phyloP scores from a whole-genome alignment of 2,329 filamentous ascomycete species.

The Parastagonospora avenae region DNA sequence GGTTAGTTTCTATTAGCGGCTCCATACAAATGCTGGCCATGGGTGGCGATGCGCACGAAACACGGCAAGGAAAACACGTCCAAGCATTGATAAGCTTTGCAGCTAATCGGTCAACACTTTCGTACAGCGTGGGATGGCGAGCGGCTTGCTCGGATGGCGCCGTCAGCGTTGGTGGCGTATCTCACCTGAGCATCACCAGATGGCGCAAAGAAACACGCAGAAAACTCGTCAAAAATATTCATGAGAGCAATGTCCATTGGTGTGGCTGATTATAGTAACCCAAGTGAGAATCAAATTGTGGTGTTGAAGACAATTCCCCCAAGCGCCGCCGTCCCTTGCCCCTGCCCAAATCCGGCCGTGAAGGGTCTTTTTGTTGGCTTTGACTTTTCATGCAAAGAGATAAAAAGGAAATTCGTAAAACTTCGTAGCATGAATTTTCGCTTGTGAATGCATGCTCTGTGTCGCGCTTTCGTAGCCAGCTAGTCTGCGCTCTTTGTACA shows the following conservation, averaged over 20 bases:
- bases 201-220: not conserved
- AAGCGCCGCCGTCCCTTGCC: not conserved
- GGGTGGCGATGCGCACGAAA: no score
- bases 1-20: no score
- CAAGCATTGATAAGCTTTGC: slow-evolving; percentile 2
- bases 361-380: slow-evolving; percentile 26
- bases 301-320: slow-evolving; percentile 1
- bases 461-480: not conserved
- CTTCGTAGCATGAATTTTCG: not conserved
- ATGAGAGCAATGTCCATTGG: not conserved
- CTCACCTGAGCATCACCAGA: not conserved
- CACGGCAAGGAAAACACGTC: not conserved
- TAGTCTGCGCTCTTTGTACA: not conserved
- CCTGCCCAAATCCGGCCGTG: slow-evolving; percentile 18
- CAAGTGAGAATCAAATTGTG: not conserved
- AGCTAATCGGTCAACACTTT: not conserved
- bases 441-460: not conserved
- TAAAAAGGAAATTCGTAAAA: slow-evolving; percentile 25
- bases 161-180: not conserved
- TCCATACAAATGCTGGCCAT: no score
- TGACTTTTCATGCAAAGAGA: slow-evolving; percentile 16
- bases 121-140: not conserved
- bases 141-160: not conserved
- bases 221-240: not conserved
- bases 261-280: no score